These are phyloP conservation scores for Coemansia sp. DNA, from an alignment of 192 early-diverging fungal species.

Conservation along the genomic window DNA sequence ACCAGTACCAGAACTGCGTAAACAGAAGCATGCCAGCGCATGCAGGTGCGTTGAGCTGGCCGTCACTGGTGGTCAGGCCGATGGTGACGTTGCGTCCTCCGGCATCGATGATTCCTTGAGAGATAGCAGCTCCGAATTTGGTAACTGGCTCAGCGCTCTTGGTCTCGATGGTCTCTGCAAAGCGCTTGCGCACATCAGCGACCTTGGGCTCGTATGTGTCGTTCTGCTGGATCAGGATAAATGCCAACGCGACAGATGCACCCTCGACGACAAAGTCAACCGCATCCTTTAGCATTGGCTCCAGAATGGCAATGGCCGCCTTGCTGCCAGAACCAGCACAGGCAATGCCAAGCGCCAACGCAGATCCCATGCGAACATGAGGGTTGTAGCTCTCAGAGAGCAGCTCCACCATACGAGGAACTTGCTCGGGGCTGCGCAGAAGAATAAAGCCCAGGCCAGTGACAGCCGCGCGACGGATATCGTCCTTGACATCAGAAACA, in stretches of 20 bases:
- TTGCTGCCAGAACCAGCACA: constrained; percentile 92
- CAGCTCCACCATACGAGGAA: constrained; percentile 97
- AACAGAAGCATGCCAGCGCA: constrained; percentile 99
- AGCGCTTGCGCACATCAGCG: constrained; percentile 81
- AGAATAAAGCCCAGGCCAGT: constrained; percentile 95
- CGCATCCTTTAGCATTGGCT: constrained; percentile 96
- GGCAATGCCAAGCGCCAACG: constrained; percentile 93
- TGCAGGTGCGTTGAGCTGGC: constrained; percentile 88
- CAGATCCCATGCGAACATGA: constrained; percentile 96
- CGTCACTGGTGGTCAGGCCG: constrained; percentile 81
- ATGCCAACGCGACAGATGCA: constrained; percentile 90
- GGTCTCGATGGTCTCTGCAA: constrained; percentile 83
- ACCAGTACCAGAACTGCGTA: constrained; percentile 99
- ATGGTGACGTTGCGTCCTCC: constrained; percentile 98
- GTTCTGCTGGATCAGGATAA: constrained; percentile 96
- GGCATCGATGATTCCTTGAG: constrained; percentile 98
- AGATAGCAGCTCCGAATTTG: constrained; percentile 93
- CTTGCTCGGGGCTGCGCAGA: constrained; percentile 89
- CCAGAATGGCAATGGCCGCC: constrained; percentile 90
- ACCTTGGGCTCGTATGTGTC: constrained; percentile 81
- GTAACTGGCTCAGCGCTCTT: constrained; percentile 92
- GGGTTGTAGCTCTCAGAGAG: constrained; percentile 98
- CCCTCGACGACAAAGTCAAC: constrained; percentile 98
- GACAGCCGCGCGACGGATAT: constrained; percentile 98
- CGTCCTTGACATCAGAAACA: constrained; percentile 97